phyloP scores from a whole-genome alignment of 352 stramenopile species.

The Globisporangium middletonii region DNA sequence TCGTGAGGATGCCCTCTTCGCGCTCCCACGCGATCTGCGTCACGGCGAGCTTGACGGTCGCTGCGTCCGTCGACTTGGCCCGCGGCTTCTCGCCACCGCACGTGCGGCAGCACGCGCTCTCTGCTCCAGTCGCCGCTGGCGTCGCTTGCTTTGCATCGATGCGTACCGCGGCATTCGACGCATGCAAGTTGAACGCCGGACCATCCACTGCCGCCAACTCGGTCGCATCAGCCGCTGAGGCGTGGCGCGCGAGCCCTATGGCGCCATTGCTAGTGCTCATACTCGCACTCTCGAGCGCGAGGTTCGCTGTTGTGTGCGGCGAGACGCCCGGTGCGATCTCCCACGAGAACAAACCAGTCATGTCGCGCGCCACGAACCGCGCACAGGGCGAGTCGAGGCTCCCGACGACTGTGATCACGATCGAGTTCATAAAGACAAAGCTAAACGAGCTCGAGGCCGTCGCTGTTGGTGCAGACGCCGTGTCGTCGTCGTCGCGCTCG shows the following conservation, averaged over 20 bases:
- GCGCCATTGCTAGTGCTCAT: background rate
- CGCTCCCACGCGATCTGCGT: conserved; percentile 54
- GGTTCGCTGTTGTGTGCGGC: background rate
- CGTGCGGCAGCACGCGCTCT: conserved; percentile 29
- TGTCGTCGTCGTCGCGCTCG: conserved; percentile 37
- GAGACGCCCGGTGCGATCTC: conserved; percentile 52
- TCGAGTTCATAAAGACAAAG: conserved; percentile 87
- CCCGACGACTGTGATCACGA: conserved; percentile 80
- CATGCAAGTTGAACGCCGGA: conserved; percentile 34
- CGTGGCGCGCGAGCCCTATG: background rate
- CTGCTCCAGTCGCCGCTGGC: too few relatives aligned
- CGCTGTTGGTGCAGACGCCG: too few relatives aligned
- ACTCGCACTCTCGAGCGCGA: background rate
- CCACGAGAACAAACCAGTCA: conserved; percentile 84
- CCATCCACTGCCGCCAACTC: conserved; percentile 7
- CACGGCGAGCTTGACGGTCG: conserved; percentile 31
- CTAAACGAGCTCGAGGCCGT: conserved; percentile 35
- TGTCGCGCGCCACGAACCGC: conserved; percentile 75
- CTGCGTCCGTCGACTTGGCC: conserved; percentile 4
- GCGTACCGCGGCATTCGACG: conserved; percentile 39
- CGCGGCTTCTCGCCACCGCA: conserved; percentile 56
- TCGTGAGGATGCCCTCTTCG: conserved; percentile 55
- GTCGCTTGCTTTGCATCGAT: conserved; percentile 52
- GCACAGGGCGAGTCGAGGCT: conserved; percentile 72
- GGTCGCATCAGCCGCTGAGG: background rate